Evolutionary conservation across 306 rosid species (phyloP).

Genomic region (Oxytropis ochrocephala): DNA sequence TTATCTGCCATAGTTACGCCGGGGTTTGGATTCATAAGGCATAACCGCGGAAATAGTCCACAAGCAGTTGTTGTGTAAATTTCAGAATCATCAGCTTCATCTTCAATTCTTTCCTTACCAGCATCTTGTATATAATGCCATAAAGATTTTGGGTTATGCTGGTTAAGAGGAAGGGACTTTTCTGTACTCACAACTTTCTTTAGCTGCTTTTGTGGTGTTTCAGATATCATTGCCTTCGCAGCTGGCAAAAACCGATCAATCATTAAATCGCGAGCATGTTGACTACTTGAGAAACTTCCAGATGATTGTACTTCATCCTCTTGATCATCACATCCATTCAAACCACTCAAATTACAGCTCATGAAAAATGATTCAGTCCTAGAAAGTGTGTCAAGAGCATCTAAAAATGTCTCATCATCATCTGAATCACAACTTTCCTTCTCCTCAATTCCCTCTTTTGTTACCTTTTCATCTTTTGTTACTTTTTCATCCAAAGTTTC

Average conservation of each 20-base stretch:
- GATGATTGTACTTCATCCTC: conserved; percentile 28
- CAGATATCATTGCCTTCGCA: conserved; percentile 79
- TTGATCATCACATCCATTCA: conserved; percentile 60
- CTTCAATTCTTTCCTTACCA: conserved; percentile 37
- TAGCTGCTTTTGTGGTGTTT: conserved; percentile 44
- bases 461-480: conserved; percentile 20
- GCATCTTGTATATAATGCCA: conserved; percentile 28
- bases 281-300: conserved; percentile 49
- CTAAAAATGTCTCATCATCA: conserved; percentile 56
- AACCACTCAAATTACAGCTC: conserved; percentile 62
- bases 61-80: conserved; percentile 30
- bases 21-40: conserved; percentile 47
- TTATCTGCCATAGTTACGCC: conserved; percentile 45
- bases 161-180: conserved; percentile 28
- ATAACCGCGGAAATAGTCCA: conserved; percentile 54
- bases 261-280: conserved; percentile 62
- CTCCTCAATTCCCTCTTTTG: conserved; percentile 24
- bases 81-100: conserved; percentile 39
- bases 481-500: conserved; percentile 22
- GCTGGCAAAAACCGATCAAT: conserved; percentile 83
- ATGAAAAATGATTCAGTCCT: conserved; percentile 65
- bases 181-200: conserved; percentile 27
- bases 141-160: conserved; percentile 25
- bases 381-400: conserved; percentile 69
- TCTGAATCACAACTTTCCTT: conserved; percentile 35